phyloP scores from a whole-genome alignment of 1,139 yeast species.

The Scheffersomyces lignicola region DNA sequence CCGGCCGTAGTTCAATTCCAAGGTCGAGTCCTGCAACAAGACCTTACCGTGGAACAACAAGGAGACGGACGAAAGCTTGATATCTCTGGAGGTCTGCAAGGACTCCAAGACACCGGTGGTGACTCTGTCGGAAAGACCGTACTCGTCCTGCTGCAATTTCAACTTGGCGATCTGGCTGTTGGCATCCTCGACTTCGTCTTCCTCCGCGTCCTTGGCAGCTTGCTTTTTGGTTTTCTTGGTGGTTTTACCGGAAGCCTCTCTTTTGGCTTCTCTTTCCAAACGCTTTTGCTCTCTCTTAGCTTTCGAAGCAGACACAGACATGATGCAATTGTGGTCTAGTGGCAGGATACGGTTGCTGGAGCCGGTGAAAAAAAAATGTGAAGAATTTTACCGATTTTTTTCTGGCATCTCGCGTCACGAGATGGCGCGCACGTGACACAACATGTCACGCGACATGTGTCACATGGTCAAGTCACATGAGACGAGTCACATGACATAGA shows the following conservation, averaged over 20 bases:
- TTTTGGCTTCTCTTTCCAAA: conserved; percentile 59
- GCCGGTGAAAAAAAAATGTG: too few species aligned
- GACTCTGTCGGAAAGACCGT: conserved; percentile 95
- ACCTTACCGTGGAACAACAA: conserved; percentile 97
- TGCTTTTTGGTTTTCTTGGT: conserved; percentile 62
- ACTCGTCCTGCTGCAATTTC: conserved; percentile 89
- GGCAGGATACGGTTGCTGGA: too few species aligned
- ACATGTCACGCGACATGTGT: too few species aligned
- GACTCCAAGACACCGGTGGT: conserved; percentile 96
- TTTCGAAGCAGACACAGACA: conserved; percentile 81
- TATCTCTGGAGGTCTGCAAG: conserved; percentile 86
- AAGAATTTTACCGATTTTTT: too few species aligned
- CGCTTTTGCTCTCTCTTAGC: conserved; percentile 95
- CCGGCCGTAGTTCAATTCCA: conserved; percentile 96
- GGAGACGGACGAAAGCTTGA: conserved; percentile 86
- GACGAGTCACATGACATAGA: too few species aligned
- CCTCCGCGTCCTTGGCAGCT: conserved; percentile 58
- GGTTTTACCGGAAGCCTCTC: conserved; percentile 72
- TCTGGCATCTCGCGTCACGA: too few species aligned
- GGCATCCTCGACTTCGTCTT: conserved; percentile 59
- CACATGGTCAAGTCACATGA: too few species aligned
- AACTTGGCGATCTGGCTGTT: conserved; percentile 80
- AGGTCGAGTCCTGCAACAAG: conserved; percentile 82
- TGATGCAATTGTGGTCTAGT: too few species aligned
- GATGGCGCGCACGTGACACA: too few species aligned